A percentile compares a stretch with the other conserved stretches of the same genome.
Evolutionary conservation across 805 yeast species (phyloP).

Genomic region (Ogataea degrootiae): DNA sequence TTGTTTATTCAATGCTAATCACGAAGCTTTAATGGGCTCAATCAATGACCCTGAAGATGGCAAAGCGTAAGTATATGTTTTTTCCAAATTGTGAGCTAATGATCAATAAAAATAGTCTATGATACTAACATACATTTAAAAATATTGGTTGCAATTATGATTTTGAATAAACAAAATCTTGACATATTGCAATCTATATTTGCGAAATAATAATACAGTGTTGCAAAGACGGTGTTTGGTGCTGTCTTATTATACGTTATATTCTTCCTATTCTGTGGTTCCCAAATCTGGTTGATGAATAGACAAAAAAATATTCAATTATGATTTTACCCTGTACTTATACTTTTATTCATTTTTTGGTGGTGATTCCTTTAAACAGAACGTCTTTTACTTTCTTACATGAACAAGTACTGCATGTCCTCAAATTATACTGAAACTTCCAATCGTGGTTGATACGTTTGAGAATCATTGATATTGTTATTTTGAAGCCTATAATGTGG

Average conservation of each 20-base stretch:
- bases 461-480: too few species aligned
- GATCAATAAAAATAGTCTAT: neutral
- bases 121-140: neutral
- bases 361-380: too few species aligned
- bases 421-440: too few species aligned
- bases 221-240: slow-evolving; percentile 83
- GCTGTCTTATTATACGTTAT: slow-evolving; percentile 80
- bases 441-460: too few species aligned
- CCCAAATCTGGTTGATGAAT: slow-evolving; percentile 62
- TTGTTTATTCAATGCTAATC: slow-evolving; percentile 69
- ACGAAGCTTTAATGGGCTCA: slow-evolving; percentile 92
- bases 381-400: too few species aligned
- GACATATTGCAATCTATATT: too few species aligned
- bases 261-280: slow-evolving; percentile 87
- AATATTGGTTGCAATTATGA: too few species aligned
- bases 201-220: slow-evolving; percentile 34
- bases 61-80: slow-evolving; percentile 47
- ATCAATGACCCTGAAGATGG: slow-evolving; percentile 90
- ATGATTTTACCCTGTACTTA: slow-evolving; percentile 7
- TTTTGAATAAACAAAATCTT: too few species aligned
- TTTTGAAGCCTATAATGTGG: too few species aligned
- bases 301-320: slow-evolving; percentile 64
- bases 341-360: neutral
- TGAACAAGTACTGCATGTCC: too few species aligned
- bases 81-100: neutral